Percentiles rank a stretch among this genome's conserved stretches.
These are phyloP conservation scores for Fusarium foetens DNA, from an alignment of 2,329 filamentous ascomycete genomes.

Conservation along the genomic window DNA sequence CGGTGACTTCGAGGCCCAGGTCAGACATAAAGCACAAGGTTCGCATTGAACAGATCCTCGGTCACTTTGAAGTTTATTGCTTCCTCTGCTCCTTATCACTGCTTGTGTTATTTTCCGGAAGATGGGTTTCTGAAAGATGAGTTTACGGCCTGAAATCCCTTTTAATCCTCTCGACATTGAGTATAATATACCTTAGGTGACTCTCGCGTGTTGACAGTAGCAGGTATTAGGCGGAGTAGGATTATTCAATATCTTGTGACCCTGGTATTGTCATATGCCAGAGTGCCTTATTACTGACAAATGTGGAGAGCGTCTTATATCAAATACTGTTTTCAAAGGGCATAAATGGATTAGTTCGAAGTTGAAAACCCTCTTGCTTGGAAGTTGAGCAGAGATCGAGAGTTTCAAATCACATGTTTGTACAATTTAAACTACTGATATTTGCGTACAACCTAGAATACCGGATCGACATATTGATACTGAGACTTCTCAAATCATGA, in stretches of 20 bases:
- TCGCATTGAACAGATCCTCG: neutral
- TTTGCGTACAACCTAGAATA: neutral
- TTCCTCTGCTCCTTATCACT: neutral
- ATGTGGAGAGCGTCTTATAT: neutral
- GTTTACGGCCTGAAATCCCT: neutral
- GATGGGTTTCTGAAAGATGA: no score
- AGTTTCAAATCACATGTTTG: neutral
- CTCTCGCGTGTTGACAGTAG: neutral
- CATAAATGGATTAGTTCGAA: neutral
- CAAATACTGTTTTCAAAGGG: neutral
- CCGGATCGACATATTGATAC: neutral
- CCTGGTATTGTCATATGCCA: neutral
- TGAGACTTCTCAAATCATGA: neutral
- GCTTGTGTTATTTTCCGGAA: neutral
- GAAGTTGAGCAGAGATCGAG: neutral
- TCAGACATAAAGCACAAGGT: constrained; percentile 8
- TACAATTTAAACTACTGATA: neutral
- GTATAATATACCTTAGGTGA: neutral
- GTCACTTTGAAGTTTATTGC: neutral
- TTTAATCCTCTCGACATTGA: neutral
- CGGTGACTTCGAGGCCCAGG: constrained; percentile 9
- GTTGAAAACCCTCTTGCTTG: neutral
- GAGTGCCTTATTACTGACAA: neutral
- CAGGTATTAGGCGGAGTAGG: neutral
- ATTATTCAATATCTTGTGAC: neutral